Conservation (phyloP, 2,329 filamentous ascomycete species). For the Fusarium albidum region DNA sequence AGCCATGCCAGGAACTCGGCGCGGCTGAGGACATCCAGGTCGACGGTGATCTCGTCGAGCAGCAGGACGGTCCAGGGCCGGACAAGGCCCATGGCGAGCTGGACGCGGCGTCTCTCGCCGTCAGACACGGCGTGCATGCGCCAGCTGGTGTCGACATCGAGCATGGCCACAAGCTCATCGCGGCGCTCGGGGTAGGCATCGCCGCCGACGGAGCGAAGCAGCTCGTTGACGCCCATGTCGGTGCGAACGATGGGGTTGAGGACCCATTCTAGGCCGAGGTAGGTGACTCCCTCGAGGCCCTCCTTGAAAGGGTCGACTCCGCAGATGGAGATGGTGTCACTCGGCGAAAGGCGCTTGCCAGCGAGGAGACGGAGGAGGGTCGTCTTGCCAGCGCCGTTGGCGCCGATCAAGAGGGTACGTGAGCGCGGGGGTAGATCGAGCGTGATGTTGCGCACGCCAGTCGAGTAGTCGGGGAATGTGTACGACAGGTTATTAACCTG, state of each 20-base stretch:
- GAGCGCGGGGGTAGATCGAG: slow-evolving; percentile 83
- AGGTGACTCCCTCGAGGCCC: slow-evolving; percentile 91
- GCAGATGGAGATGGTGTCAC: slow-evolving; percentile 76
- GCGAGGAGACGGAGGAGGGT: slow-evolving; percentile 93
- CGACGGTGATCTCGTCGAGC: slow-evolving; percentile 96
- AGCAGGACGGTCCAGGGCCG: slow-evolving; percentile 91
- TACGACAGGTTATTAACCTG: slow-evolving; percentile 81
- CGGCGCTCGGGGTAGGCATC: slow-evolving; percentile 81
- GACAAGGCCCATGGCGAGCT: slow-evolving; percentile 94
- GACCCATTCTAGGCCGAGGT: slow-evolving; percentile 97
- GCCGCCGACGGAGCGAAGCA: slow-evolving; percentile 86
- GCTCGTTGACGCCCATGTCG: slow-evolving; percentile 89
- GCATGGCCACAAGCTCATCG: slow-evolving; percentile 85
- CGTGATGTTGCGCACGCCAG: slow-evolving; percentile 77
- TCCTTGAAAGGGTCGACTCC: slow-evolving; percentile 93
- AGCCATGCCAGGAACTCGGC: slow-evolving; percentile 87
- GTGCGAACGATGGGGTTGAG: slow-evolving; percentile 95
- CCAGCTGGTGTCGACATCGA: slow-evolving; percentile 93
- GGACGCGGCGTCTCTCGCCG: slow-evolving; percentile 88
- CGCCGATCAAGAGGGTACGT: slow-evolving; percentile 90
- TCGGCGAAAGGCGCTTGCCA: slow-evolving; percentile 90
- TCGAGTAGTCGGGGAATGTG: slow-evolving; percentile 84
- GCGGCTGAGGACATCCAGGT: slow-evolving; percentile 87
- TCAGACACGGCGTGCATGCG: slow-evolving; percentile 96
- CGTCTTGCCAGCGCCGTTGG: slow-evolving; percentile 97